These are phyloP conservation scores for Mercurialis annua DNA, from an alignment of 345 rosid genomes.

Conservation along the genomic window DNA sequence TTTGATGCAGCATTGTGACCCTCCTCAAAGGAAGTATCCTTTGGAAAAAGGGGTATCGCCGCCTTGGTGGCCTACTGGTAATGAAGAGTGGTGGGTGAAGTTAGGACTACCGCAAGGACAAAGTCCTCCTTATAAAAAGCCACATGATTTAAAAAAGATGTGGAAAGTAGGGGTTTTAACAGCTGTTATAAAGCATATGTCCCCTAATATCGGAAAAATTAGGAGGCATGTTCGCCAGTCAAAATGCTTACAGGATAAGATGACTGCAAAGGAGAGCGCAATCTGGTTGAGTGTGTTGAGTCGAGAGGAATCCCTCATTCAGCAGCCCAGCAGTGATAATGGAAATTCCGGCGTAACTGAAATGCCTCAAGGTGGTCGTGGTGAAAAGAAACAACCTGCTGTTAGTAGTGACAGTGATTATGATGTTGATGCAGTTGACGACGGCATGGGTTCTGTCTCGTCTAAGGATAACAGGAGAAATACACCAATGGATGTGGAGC, in stretches of 20 bases:
- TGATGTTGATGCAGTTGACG: conserved; percentile 75
- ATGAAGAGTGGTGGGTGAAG: conserved; percentile 94
- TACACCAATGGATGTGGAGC: conserved; percentile 39
- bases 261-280: conserved; percentile 99
- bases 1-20: conserved; percentile 98
- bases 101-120: conserved; percentile 60
- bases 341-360: conserved; percentile 83
- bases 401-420: conserved; percentile 71
- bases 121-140: conserved; percentile 87
- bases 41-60: conserved; percentile 87
- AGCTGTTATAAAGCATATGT: conserved; percentile 96
- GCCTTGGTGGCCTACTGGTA: conserved; percentile 97
- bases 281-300: conserved; percentile 92
- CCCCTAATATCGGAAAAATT: conserved; percentile 91
- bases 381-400: conserved; percentile 44
- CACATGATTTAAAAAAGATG: conserved; percentile 97
- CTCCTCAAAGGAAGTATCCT: conserved; percentile 95
- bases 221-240: conserved; percentile 91
- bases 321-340: conserved; percentile 81
- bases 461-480: conserved; percentile 65
- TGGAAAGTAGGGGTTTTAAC: conserved; percentile 98
- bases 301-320: conserved; percentile 73
- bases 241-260: conserved; percentile 98
- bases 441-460: conserved; percentile 72
- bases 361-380: conserved; percentile 38